phyloP scores from a whole-genome alignment of 106 monocot genomes.

The Acorus gramineus region DNA sequence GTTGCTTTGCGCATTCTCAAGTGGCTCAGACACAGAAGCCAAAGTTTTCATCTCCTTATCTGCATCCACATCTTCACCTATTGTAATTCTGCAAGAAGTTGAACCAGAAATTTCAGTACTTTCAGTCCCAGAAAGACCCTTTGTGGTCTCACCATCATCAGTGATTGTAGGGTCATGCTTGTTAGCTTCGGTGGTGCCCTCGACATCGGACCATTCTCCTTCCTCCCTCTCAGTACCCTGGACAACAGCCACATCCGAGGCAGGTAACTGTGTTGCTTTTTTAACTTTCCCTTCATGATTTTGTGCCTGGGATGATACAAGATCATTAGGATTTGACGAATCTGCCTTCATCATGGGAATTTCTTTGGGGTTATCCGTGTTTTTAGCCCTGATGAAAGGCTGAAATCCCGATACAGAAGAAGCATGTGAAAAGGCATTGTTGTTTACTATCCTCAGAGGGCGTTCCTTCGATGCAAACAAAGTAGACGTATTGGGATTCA shows the following conservation, averaged over 20 bases:
- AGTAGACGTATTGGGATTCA: constrained; percentile 11
- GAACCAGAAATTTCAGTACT: no score
- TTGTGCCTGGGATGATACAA: constrained; percentile 9
- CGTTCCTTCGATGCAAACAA: constrained; percentile 22
- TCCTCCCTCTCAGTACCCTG: constrained; percentile 72
- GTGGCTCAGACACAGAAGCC: no score
- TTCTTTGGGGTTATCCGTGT: constrained; percentile 27
- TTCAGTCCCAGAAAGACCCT: constrained; percentile 16
- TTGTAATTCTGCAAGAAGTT: no score
- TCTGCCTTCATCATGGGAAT: constrained; percentile 7
- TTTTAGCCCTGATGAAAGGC: constrained; percentile 62
- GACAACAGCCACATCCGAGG: background rate
- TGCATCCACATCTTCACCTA: no score
- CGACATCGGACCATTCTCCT: constrained; percentile 89
- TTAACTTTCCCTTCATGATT: constrained; percentile 11
- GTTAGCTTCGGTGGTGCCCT: constrained; percentile 27
- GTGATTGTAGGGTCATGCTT: constrained; percentile 13
- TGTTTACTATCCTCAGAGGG: constrained; percentile 42
- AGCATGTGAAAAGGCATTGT: constrained; percentile 66
- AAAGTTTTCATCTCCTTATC: no score
- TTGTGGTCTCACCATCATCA: constrained; percentile 11
- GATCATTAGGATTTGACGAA: constrained; percentile 9
- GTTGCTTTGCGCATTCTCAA: constrained; percentile 4
- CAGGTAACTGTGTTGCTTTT: constrained; percentile 1
- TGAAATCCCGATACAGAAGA: constrained; percentile 66